A percentile compares a stretch with the other conserved stretches of the same genome.
Evolutionary conservation across 2,329 filamentous ascomycete genomes (phyloP).

Genomic region (Hawksworthiomyces lignivorus): DNA sequence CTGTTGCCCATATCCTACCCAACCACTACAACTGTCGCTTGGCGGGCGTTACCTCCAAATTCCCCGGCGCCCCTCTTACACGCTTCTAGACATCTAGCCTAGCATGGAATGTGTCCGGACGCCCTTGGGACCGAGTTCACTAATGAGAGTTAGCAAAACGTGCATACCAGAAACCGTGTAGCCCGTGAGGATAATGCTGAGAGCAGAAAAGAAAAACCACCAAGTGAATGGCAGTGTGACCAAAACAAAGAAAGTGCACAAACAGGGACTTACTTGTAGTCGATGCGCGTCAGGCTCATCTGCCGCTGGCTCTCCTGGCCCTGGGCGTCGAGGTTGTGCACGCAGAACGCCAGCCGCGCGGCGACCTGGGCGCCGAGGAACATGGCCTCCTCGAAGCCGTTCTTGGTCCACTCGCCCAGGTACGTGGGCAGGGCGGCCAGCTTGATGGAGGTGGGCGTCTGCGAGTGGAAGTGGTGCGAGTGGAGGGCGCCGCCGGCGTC

Average conservation of each 20-base stretch:
- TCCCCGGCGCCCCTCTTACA: neutral
- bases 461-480: conserved; percentile 49
- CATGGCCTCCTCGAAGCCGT: conserved; percentile 68
- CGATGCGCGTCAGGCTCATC: conserved; percentile 51
- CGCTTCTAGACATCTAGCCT: conserved; percentile 21
- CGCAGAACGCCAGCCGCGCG: conserved; percentile 53
- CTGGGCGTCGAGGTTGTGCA: conserved; percentile 49
- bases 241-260: neutral
- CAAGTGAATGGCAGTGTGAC: neutral
- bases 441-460: conserved; percentile 80
- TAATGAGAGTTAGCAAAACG: conserved; percentile 24
- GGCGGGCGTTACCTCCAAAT: no score
- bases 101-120: conserved; percentile 48
- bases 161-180: no score
- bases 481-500: conserved; percentile 26
- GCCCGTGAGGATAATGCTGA: neutral
- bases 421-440: conserved; percentile 71
- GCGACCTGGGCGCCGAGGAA: conserved; percentile 86
- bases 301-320: conserved; percentile 44
- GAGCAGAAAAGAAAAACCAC: neutral
- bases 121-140: conserved; percentile 47
- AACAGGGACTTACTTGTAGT: conserved; percentile 49
- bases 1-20: no score
- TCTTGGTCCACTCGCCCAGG: conserved; percentile 84
- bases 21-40: no score